These are phyloP conservation scores for Pisolithus albus DNA, from an alignment of 768 basidiomycete species.

Conservation along the genomic window DNA sequence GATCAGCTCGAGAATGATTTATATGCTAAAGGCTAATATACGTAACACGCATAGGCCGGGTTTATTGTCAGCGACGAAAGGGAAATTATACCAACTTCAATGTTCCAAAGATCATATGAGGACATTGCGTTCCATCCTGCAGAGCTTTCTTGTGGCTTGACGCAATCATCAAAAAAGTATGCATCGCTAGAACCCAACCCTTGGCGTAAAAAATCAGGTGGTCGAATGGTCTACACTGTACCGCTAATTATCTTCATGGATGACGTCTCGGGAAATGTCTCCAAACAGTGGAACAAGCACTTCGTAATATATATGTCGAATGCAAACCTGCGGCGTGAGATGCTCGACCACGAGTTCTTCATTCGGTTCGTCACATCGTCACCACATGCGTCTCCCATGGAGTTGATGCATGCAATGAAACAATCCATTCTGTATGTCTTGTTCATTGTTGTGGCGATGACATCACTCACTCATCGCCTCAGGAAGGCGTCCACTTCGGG, in stretches of 20 bases:
- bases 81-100: too few relatives aligned
- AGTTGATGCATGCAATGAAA: slow-evolving; percentile 33
- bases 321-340: slow-evolving; percentile 27
- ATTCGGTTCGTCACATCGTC: slow-evolving; percentile 33
- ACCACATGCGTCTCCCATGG: slow-evolving; percentile 27
- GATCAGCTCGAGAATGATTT: too few relatives aligned
- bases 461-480: too few relatives aligned
- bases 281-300: slow-evolving; percentile 43
- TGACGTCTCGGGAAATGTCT: slow-evolving; percentile 39
- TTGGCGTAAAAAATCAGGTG: neutral
- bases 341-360: slow-evolving; percentile 19
- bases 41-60: too few relatives aligned
- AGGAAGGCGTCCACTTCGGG: neutral
- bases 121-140: neutral
- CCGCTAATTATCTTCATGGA: slow-evolving; percentile 18
- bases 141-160: neutral
- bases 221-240: neutral
- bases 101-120: neutral
- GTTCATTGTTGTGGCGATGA: slow-evolving; percentile 5
- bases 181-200: neutral
- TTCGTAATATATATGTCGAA: slow-evolving; percentile 35
- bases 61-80: too few relatives aligned
- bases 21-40: too few relatives aligned
- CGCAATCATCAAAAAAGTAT: neutral
- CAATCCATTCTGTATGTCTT: slow-evolving; percentile 28